These are phyloP conservation scores for Inga laurina DNA, from an alignment of 306 rosid species.

Conservation along the genomic window DNA sequence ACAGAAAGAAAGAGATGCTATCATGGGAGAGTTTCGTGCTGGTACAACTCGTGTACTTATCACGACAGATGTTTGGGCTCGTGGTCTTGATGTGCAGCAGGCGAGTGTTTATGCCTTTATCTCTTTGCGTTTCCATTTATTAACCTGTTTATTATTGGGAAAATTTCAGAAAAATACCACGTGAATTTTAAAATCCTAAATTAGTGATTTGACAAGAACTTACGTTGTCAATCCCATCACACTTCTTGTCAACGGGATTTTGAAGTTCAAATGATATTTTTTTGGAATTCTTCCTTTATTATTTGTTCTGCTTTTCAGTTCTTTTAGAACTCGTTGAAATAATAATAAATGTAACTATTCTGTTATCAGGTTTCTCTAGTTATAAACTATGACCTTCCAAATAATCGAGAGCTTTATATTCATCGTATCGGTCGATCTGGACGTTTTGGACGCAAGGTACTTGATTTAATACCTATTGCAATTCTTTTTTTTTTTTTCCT, in stretches of 20 bases:
- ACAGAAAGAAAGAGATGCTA: slow-evolving; percentile 94
- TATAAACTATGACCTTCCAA: slow-evolving; percentile 95
- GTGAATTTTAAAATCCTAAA: no score
- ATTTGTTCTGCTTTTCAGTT: background rate
- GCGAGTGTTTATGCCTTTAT: slow-evolving; percentile 41
- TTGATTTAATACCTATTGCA: background rate
- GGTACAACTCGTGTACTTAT: slow-evolving; percentile 94
- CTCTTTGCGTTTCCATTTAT: background rate
- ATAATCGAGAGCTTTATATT: slow-evolving; percentile 96
- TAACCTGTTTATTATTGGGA: background rate
- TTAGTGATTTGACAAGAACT: no score
- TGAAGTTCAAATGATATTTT: no score
- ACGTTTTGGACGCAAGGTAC: slow-evolving; percentile 99
- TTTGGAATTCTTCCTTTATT: background rate
- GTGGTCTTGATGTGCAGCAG: slow-evolving; percentile 99
- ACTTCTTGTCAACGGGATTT: no score
- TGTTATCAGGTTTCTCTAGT: slow-evolving; percentile 81
- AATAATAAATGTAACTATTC: slow-evolving; percentile 5
- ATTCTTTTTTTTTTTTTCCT: background rate
- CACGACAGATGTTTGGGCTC: slow-evolving; percentile 99
- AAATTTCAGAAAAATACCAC: no score
- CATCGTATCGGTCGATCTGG: slow-evolving; percentile 99
- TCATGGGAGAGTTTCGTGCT: slow-evolving; percentile 87
- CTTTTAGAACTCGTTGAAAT: slow-evolving; percentile 3
- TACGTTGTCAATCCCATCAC: no score